These are phyloP conservation scores for Neocucurbitaria cava DNA, from an alignment of 2,329 filamentous ascomycete species.

Conservation along the genomic window DNA sequence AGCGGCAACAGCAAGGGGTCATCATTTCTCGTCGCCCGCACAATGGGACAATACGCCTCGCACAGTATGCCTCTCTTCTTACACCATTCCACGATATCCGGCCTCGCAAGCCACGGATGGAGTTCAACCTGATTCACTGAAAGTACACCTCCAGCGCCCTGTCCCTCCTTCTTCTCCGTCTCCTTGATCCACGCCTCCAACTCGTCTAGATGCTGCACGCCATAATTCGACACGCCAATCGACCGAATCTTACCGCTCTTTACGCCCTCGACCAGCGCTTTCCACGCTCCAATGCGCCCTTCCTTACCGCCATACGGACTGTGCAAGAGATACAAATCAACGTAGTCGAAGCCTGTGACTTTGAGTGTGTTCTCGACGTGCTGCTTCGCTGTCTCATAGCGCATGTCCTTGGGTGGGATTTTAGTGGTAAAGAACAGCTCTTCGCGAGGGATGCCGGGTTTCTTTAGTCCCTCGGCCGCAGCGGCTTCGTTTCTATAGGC, in stretches of 20 bases:
- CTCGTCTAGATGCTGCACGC: conserved; percentile 63
- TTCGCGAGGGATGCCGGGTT: conserved; percentile 62
- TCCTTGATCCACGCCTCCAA: conserved; percentile 63
- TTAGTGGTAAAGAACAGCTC: conserved; percentile 77
- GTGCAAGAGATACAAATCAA: conserved; percentile 69
- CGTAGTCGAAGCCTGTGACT: conserved; percentile 68
- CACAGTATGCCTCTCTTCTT: conserved; percentile 58
- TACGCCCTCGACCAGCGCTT: conserved; percentile 61
- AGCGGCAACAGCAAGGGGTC: conserved; percentile 61
- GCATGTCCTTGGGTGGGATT: conserved; percentile 65
- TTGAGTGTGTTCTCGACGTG: conserved; percentile 59
- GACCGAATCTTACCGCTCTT: conserved; percentile 59
- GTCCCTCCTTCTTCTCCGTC: conserved; percentile 68
- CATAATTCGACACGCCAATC: conserved; percentile 64
- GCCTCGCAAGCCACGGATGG: conserved; percentile 84
- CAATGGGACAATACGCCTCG: conserved; percentile 58
- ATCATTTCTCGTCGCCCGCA: conserved; percentile 56
- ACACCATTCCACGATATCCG: conserved; percentile 82
- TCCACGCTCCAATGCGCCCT: conserved; percentile 60
- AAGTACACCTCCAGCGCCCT: conserved; percentile 72
- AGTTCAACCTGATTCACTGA: conserved; percentile 84
- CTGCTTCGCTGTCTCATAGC: conserved; percentile 67
- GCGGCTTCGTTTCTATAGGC: conserved; percentile 73
- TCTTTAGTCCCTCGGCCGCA: conserved; percentile 68
- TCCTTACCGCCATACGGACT: conserved; percentile 61